A percentile compares a stretch with the other conserved stretches of the same genome.
phyloP scores from a whole-genome alignment of 805 yeast species.

The Clavispora fructus region DNA sequence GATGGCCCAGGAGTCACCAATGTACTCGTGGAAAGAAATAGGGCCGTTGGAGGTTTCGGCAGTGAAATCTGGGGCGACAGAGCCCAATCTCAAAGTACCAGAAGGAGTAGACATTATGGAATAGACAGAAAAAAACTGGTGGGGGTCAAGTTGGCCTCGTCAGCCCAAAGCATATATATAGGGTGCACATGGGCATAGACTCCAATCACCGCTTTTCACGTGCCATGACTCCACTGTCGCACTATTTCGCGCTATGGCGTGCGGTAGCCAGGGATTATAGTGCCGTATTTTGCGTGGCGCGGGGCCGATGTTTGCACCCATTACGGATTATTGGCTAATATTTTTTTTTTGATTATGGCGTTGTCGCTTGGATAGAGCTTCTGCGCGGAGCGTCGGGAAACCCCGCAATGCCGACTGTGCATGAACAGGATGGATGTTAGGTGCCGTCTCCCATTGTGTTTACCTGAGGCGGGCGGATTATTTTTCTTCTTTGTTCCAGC shows the following conservation, averaged over 20 bases:
- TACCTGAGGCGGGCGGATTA: too few relatives aligned
- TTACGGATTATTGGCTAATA: too few relatives aligned
- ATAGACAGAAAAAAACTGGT: background rate
- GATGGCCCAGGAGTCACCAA: constrained; percentile 83
- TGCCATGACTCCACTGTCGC: constrained; percentile 5
- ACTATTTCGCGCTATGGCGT: background rate
- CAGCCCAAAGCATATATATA: background rate
- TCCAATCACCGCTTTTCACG: constrained; percentile 8
- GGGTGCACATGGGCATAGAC: background rate
- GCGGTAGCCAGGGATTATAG: background rate
- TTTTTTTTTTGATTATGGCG: too few relatives aligned
- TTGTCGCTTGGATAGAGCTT: too few relatives aligned
- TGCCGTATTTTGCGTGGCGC: too few relatives aligned
- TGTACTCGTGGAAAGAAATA: constrained; percentile 80
- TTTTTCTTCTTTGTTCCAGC: too few relatives aligned
- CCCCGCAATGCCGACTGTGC: too few relatives aligned
- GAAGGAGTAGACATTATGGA: constrained; percentile 1
- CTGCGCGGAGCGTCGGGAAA: too few relatives aligned
- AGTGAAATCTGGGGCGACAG: constrained; percentile 81
- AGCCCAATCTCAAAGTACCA: constrained; percentile 59
- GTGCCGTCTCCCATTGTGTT: too few relatives aligned
- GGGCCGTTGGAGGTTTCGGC: constrained; percentile 80
- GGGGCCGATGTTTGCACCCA: too few relatives aligned
- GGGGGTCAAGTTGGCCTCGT: background rate
- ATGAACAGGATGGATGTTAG: too few relatives aligned